phyloP scores from a whole-genome alignment of 805 yeast species.

The Clavispora santaluciae region DNA sequence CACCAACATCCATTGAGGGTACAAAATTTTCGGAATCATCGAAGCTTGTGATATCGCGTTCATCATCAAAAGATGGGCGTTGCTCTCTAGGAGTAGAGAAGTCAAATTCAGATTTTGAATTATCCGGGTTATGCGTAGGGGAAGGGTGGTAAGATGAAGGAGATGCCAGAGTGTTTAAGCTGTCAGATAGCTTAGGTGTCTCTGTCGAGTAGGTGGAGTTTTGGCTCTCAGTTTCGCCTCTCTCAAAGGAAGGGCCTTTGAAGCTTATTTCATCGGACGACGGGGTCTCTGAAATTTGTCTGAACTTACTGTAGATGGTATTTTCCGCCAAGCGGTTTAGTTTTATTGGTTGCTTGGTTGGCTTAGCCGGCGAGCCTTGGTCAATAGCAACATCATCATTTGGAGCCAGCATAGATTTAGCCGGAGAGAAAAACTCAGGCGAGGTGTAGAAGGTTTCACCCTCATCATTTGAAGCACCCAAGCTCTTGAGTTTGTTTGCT shows the following conservation, averaged over 20 bases:
- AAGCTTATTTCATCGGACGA: not conserved
- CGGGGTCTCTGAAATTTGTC: constrained; percentile 12
- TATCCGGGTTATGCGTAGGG: not conserved
- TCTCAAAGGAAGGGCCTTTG: not conserved
- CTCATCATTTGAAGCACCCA: not conserved
- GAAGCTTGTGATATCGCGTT: not conserved
- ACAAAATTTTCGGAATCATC: too few relatives aligned
- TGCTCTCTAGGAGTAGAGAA: not conserved
- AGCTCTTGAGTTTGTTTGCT: not conserved
- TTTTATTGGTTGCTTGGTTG: constrained; percentile 4
- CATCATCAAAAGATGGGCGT: not conserved
- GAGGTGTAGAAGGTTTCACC: constrained; percentile 1
- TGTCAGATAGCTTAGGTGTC: constrained; percentile 1
- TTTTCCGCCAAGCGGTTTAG: constrained; percentile 25
- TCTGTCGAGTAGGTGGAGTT: constrained; percentile 5
- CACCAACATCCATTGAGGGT: too few relatives aligned
- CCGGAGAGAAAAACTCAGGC: constrained; percentile 2
- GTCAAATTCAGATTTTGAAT: not conserved
- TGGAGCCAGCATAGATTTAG: not conserved
- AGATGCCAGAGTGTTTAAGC: constrained; percentile 2
- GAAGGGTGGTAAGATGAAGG: constrained; percentile 1
- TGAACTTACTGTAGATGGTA: constrained; percentile 34
- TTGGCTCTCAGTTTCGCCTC: constrained; percentile 2
- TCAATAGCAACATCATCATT: not conserved
- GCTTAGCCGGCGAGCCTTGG: not conserved